Conservation (phyloP, 2,329 filamentous ascomycete species). For the Ceratocystiopsis brevicomis region DNA sequence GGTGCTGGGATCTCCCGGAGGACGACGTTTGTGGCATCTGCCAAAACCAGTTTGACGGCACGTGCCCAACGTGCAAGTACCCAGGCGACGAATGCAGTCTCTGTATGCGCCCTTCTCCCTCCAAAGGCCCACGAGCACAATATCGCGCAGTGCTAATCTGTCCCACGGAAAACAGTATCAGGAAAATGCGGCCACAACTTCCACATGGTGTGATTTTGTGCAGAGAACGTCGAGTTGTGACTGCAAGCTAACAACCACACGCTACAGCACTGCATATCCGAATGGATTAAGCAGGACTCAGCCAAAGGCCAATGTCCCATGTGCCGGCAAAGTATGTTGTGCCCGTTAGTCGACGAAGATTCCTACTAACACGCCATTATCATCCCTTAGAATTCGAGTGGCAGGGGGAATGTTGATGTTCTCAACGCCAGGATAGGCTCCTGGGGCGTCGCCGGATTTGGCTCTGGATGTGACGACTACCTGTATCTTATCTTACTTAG, state of each 20-base stretch:
- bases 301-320: conserved; percentile 91
- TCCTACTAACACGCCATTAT: not conserved
- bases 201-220: conserved; percentile 50
- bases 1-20: conserved; percentile 94
- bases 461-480: no score
- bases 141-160: not conserved
- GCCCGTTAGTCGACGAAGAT: no score
- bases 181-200: conserved; percentile 96
- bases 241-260: not conserved
- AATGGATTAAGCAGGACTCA: conserved; percentile 91
- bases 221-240: no score
- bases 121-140: no score
- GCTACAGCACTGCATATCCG: conserved; percentile 71
- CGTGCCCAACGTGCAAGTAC: conserved; percentile 94
- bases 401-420: not conserved
- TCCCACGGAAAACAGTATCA: conserved; percentile 35
- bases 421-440: not conserved
- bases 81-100: conserved; percentile 90
- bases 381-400: not conserved
- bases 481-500: no score
- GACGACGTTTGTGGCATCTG: conserved; percentile 98
- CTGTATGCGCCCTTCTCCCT: conserved; percentile 33
- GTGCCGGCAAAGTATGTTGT: conserved; percentile 69
- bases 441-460: no score
- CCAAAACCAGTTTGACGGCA: conserved; percentile 92